phyloP scores from a whole-genome alignment of 1,284 basidiomycete species.

The Hypsizygus ulmarius region DNA sequence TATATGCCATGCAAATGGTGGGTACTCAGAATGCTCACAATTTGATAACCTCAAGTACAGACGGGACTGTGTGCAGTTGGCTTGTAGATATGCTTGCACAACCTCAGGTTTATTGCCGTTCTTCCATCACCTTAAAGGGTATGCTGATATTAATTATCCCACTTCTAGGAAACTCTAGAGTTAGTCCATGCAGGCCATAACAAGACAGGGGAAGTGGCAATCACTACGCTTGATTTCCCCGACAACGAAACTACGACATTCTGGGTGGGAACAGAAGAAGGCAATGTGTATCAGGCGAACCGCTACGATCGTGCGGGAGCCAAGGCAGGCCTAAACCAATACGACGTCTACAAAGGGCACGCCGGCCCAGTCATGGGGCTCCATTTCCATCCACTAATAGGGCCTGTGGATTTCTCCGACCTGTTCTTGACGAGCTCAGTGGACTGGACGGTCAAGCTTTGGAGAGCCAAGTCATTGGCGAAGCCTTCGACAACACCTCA shows the following conservation, averaged over 20 bases:
- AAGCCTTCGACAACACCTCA: constrained; percentile 61
- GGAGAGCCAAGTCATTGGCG: constrained; percentile 74
- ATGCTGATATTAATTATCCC: background rate
- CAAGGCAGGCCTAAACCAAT: constrained; percentile 91
- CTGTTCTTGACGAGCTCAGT: constrained; percentile 89
- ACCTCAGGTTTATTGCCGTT: constrained; percentile 66
- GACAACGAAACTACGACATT: constrained; percentile 95
- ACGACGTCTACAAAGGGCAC: constrained; percentile 91
- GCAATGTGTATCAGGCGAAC: constrained; percentile 93
- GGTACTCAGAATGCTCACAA: constrained; percentile 99
- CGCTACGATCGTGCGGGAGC: constrained; percentile 94
- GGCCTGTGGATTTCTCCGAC: constrained; percentile 93
- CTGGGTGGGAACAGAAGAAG: constrained; percentile 97
- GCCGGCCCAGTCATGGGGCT: constrained; percentile 91
- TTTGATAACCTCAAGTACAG: constrained; percentile 92
- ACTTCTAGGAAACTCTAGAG: constrained; percentile 83
- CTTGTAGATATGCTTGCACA: constrained; percentile 97
- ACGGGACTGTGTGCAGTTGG: constrained; percentile 97
- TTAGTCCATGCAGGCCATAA: constrained; percentile 83
- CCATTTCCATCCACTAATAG: constrained; percentile 89
- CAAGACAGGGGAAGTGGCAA: constrained; percentile 94
- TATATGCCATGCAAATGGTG: constrained; percentile 96
- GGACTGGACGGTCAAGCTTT: constrained; percentile 96
- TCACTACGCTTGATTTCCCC: constrained; percentile 90
- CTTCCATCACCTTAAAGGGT: constrained; percentile 11